A percentile compares a stretch with the other conserved stretches of the same genome.
These are phyloP conservation scores for Globisporangium perplexum DNA, from an alignment of 352 stramenopile genomes.

Conservation along the genomic window DNA sequence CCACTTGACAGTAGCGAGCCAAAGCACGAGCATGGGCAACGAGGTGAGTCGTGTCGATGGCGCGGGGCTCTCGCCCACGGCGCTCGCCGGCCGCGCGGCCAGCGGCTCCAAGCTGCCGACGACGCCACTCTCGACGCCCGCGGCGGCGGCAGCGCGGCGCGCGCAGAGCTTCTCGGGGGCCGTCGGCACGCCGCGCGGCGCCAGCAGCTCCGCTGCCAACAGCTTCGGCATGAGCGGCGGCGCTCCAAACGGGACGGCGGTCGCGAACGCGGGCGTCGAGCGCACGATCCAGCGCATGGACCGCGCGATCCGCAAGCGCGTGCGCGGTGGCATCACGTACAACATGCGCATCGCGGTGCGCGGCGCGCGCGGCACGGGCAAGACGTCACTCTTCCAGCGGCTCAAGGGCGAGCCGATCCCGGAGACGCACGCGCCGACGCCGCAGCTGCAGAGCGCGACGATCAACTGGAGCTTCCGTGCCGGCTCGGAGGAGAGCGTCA, in stretches of 20 bases:
- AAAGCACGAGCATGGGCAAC: slow-evolving; percentile 47
- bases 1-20: no score
- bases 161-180: slow-evolving; percentile 37
- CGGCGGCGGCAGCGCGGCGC: slow-evolving; percentile 13
- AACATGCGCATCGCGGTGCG: slow-evolving; percentile 91
- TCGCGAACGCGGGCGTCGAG: slow-evolving; percentile 24
- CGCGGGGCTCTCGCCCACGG: slow-evolving; percentile 12
- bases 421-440: slow-evolving; percentile 59
- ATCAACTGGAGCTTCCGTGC: slow-evolving; percentile 82
- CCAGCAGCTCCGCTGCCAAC: not conserved
- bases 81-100: not conserved
- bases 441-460: slow-evolving; percentile 81
- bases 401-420: slow-evolving; percentile 79
- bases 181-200: slow-evolving; percentile 9
- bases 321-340: slow-evolving; percentile 82
- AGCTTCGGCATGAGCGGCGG: not conserved
- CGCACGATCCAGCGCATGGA: slow-evolving; percentile 80
- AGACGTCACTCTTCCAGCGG: slow-evolving; percentile 84
- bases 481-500: slow-evolving; percentile 74
- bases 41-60: slow-evolving; percentile 38
- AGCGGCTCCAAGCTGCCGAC: slow-evolving; percentile 6
- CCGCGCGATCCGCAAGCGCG: slow-evolving; percentile 68
- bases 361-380: slow-evolving; percentile 79
- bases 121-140: slow-evolving; percentile 22
- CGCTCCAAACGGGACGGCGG: not conserved